A percentile compares a stretch with the other conserved stretches of the same genome.
Conservation (phyloP, 176 grass and related monocot genomes). For the Coix lacrymajobi region DNA sequence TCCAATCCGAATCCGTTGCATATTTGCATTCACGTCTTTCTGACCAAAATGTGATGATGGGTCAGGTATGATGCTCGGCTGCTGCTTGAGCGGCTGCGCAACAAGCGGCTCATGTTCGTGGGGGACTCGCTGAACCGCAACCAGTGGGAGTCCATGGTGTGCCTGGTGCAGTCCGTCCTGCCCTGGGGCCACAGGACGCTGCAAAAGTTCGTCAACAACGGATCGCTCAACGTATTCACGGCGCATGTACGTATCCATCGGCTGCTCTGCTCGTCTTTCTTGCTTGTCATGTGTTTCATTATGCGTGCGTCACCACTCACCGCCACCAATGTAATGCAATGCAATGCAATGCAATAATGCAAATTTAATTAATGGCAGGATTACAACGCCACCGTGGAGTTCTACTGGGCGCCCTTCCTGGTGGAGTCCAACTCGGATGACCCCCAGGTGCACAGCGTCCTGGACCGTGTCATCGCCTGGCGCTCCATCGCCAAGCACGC, state of each 20-base stretch:
- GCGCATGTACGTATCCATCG: conserved; percentile 18
- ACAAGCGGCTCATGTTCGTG: conserved; percentile 82
- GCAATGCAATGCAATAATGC: too few species aligned
- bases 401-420: conserved; percentile 86
- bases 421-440: conserved; percentile 77
- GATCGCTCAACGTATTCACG: conserved; percentile 61
- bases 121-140: conserved; percentile 94
- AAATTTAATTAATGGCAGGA: conserved; percentile 33
- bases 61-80: conserved; percentile 48
- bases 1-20: too few species aligned
- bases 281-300: too few species aligned
- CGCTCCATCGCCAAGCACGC: conserved; percentile 54
- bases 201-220: conserved; percentile 65
- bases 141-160: conserved; percentile 97
- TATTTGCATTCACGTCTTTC: too few species aligned
- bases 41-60: too few species aligned
- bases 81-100: conserved; percentile 68
- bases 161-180: conserved; percentile 58
- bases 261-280: too few species aligned
- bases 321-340: background rate
- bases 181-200: conserved; percentile 45
- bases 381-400: conserved; percentile 82
- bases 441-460: conserved; percentile 55
- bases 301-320: background rate
- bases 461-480: conserved; percentile 46